These are phyloP conservation scores for Neoscytalidium dimidiatum DNA, from an alignment of 2,329 filamentous ascomycete species.

Conservation along the genomic window DNA sequence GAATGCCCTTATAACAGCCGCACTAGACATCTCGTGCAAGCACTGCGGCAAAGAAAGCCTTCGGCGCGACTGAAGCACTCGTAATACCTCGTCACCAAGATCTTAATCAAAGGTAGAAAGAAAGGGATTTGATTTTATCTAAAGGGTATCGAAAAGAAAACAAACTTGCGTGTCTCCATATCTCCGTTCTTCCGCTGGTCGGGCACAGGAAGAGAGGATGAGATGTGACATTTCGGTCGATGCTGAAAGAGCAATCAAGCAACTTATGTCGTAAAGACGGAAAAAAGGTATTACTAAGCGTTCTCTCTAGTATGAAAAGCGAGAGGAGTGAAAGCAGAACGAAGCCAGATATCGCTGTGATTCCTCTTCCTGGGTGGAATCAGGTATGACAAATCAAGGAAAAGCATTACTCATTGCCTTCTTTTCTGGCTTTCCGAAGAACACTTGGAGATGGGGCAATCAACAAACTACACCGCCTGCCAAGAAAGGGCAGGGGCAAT, in stretches of 20 bases:
- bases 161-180: too few species aligned
- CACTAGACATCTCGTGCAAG: too few species aligned
- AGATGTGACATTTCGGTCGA: neutral
- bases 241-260: neutral
- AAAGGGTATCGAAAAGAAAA: neutral
- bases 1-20: too few species aligned
- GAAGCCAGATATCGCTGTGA: too few species aligned
- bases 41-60: too few species aligned
- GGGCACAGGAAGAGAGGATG: neutral
- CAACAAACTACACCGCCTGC: neutral
- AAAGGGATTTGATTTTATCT: neutral
- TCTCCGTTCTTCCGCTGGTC: neutral
- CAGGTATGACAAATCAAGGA: neutral
- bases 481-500: neutral
- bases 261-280: neutral
- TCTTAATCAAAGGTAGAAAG: neutral
- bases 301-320: too few species aligned
- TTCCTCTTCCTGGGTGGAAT: too few species aligned
- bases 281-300: too few species aligned
- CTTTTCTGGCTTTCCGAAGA: neutral
- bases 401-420: slow-evolving; percentile 11
- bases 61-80: too few species aligned
- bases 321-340: too few species aligned
- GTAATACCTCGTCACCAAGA: too few species aligned
- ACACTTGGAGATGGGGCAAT: neutral